These are phyloP conservation scores for Chytriomyces sp. DNA, from an alignment of 192 early-diverging fungal genomes.

Conservation along the genomic window DNA sequence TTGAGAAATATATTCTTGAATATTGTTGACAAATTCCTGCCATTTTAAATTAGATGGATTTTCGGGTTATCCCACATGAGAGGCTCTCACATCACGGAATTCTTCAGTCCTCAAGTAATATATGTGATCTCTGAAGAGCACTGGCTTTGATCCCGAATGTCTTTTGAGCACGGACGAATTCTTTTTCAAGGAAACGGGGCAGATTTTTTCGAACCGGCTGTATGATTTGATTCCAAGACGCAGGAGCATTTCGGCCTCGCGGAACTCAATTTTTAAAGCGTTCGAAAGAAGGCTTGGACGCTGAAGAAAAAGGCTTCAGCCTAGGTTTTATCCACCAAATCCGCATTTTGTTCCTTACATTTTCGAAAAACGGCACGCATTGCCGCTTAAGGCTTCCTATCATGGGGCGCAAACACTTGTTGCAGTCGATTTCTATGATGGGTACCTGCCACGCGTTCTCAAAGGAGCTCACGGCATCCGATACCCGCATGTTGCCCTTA, in stretches of 20 bases:
- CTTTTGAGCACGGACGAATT: constrained; percentile 24
- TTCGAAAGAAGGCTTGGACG: constrained; percentile 47
- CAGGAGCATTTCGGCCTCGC: constrained; percentile 44
- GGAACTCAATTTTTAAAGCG: constrained; percentile 34
- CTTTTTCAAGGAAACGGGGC: constrained; percentile 51
- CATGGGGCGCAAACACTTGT: constrained; percentile 41
- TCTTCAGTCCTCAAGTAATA: constrained; percentile 47
- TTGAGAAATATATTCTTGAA: constrained; percentile 33
- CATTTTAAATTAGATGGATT: not conserved
- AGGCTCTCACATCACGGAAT: constrained; percentile 26
- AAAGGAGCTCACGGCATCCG: constrained; percentile 39
- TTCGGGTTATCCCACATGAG: not conserved
- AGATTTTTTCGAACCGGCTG: constrained; percentile 51
- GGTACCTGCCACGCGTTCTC: constrained; percentile 41
- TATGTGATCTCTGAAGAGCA: constrained; percentile 46
- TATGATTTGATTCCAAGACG: constrained; percentile 50
- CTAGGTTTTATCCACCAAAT: not conserved
- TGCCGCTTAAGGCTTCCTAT: constrained; percentile 37
- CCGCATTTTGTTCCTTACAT: constrained; percentile 36
- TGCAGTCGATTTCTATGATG: constrained; percentile 49
- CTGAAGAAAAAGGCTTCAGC: constrained; percentile 25
- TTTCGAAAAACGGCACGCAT: constrained; percentile 42
- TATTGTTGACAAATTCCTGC: constrained; percentile 49
- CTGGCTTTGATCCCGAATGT: constrained; percentile 47
- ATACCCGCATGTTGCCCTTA: constrained; percentile 40